Conservation (phyloP, 2,329 filamentous ascomycete genomes). For the Helotiales sp. region DNA sequence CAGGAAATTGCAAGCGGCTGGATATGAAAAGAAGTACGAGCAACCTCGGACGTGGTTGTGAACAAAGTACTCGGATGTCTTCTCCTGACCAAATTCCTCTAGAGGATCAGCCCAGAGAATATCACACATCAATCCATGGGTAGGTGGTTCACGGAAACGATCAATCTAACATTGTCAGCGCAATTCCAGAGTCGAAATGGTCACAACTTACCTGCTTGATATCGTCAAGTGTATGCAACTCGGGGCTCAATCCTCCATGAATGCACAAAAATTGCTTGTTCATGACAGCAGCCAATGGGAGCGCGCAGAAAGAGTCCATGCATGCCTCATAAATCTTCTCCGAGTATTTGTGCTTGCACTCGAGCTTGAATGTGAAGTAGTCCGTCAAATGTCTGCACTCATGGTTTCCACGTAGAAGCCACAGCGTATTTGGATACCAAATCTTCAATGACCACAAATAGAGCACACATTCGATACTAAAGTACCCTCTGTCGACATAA, state of each 20-base stretch:
- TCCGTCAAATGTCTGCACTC: conserved; percentile 98
- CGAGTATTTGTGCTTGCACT: conserved; percentile 99
- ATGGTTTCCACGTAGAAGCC: conserved; percentile 96
- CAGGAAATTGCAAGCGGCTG: conserved; percentile 92
- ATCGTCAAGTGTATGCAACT: conserved; percentile 94
- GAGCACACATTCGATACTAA: conserved; percentile 97
- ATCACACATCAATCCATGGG: conserved; percentile 97
- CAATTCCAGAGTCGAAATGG: not conserved
- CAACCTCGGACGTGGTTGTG: conserved; percentile 98
- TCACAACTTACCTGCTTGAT: conserved; percentile 71
- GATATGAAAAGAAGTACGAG: conserved; percentile 99
- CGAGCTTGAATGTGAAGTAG: conserved; percentile 99
- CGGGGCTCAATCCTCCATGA: conserved; percentile 92
- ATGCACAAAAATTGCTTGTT: conserved; percentile 99
- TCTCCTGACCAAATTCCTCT: conserved; percentile 98
- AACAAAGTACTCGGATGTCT: conserved; percentile 94
- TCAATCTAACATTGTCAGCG: conserved; percentile 66
- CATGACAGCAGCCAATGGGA: conserved; percentile 95
- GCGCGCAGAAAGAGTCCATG: conserved; percentile 95
- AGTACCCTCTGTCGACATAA: conserved; percentile 97
- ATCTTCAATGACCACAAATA: conserved; percentile 99
- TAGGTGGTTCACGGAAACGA: conserved; percentile 95
- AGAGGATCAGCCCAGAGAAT: conserved; percentile 98
- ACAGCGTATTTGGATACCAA: conserved; percentile 96
- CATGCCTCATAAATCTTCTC: conserved; percentile 95